Conservation (phyloP, 2,329 filamentous ascomycete species). For the Neonectria hederae region DNA sequence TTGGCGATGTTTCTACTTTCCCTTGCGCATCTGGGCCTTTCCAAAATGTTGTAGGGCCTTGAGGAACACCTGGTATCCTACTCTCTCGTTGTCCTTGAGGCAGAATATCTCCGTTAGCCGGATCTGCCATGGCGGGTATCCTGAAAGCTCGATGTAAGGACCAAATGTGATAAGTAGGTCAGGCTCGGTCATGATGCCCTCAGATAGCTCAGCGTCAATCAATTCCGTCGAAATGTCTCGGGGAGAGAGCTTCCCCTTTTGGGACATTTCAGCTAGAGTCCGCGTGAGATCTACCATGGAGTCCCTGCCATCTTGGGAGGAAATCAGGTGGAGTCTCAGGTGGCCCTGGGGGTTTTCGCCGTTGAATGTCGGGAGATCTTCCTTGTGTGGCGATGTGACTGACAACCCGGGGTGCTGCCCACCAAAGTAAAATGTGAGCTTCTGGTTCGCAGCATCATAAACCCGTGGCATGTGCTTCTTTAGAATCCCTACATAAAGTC, state of each 20-base stretch:
- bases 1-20: slow-evolving; percentile 57
- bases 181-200: slow-evolving; percentile 85
- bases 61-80: slow-evolving; percentile 95
- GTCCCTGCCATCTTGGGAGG: slow-evolving; percentile 87
- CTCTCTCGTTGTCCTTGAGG: slow-evolving; percentile 78
- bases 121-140: slow-evolving; percentile 97
- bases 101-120: slow-evolving; percentile 93
- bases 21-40: slow-evolving; percentile 87
- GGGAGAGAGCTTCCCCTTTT: slow-evolving; percentile 82
- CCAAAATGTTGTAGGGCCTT: slow-evolving; percentile 85
- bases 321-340: slow-evolving; percentile 79
- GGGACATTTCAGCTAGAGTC: slow-evolving; percentile 94
- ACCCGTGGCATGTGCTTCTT: slow-evolving; percentile 90
- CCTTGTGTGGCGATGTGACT: slow-evolving; percentile 56
- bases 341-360: slow-evolving; percentile 50
- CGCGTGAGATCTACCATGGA: slow-evolving; percentile 96
- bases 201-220: slow-evolving; percentile 86
- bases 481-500: slow-evolving; percentile 71
- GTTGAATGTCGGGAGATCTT: slow-evolving; percentile 46
- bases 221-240: slow-evolving; percentile 86
- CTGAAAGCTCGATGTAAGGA: slow-evolving; percentile 82
- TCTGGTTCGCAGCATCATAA: slow-evolving; percentile 80
- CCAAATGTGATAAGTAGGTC: slow-evolving; percentile 90
- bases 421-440: slow-evolving; percentile 89
- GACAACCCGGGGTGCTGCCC: slow-evolving; percentile 76